Conservation (phyloP, 2,329 filamentous ascomycete genomes). For the Sphaceloma murrayae region DNA sequence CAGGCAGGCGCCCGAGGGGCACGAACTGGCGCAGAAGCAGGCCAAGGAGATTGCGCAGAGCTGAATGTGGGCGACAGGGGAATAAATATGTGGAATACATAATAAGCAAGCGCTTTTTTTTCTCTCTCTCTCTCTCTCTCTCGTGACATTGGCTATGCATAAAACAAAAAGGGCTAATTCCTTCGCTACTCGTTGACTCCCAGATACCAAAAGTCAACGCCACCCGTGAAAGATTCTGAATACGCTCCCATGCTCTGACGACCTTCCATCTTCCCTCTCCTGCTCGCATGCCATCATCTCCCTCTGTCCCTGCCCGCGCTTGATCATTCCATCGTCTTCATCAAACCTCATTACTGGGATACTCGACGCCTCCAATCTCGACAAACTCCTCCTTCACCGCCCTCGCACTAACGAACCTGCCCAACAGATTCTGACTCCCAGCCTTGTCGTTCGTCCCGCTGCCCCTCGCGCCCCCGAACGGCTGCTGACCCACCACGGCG, state of each 20-base stretch:
- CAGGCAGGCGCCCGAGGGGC: constrained; percentile 56
- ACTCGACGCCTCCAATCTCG: constrained; percentile 38
- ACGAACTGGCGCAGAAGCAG: constrained; percentile 40
- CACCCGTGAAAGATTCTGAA: no score
- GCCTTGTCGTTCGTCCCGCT: constrained; percentile 51
- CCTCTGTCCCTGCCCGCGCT: not conserved
- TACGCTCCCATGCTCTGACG: no score
- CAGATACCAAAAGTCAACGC: no score
- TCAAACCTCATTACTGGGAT: constrained; percentile 44
- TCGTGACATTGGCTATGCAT: no score
- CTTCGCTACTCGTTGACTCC: no score
- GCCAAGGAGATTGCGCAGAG: constrained; percentile 34
- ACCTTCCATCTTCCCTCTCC: no score
- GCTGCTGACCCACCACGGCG: constrained; percentile 34
- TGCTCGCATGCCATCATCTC: not conserved
- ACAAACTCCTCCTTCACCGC: constrained; percentile 49
- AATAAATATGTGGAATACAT: not conserved
- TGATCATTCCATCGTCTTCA: no score
- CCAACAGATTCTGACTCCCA: constrained; percentile 43
- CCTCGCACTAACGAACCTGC: constrained; percentile 47
- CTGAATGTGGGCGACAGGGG: constrained; percentile 18
- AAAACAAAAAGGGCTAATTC: no score
- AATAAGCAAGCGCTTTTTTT: constrained; percentile 6
- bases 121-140: no score
- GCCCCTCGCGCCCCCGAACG: constrained; percentile 44